Base-by-base conservation (phyloP, 129 eudicot genomes). In the Arctium minus region DNA sequence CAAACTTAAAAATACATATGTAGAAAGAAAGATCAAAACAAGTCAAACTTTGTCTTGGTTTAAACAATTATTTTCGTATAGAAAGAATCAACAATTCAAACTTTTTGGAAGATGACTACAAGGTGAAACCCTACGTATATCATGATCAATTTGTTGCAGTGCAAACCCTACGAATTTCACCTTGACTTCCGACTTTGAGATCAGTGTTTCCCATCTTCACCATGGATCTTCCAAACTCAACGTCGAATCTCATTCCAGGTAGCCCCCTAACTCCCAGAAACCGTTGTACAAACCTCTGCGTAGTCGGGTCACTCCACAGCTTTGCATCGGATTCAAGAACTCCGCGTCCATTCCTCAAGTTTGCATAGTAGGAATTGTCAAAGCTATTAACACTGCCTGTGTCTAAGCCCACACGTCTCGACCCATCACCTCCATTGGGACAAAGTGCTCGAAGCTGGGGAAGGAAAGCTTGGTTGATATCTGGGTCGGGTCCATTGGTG, bases 141-240 rank as follows among this genome's bases (percentile, higher is more conserved):
- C 64, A 53, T 53, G 22, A 53, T 53, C 65, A 56, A 56, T 56
- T 56, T 17, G 27, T 56, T 56, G 65, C 65, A 3, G 65, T 56
- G 2, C 65, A 56, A 56, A 56, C 65, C 65, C 65, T 56, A 15
- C 65, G 65, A 4, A 56, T 56, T 56, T 56, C 65, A 56, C 65
- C 65, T 15, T 56, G 65, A 60, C 68, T 60, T 60, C 68, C 64
- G 3, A 18, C 13, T 50, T 50, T 50, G 13, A 60, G 8, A 6
- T 60, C 68, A 1, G 68, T 60, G n/a, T 60, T 60, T n/a, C 68
- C 89, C 91, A 92, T 85, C 82, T 90, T 92, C 31, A 90, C 87
- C 97, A 92, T 89, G 42, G 97, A 80, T 38, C 78, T 81, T 10
- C 89, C 90, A 42, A 92, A 92, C 70, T 90, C 91, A 11, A 72